Percentiles rank a stretch among this genome's conserved stretches.
phyloP scores from a whole-genome alignment of 2,329 filamentous ascomycete genomes.

The Fusarium cyanostomum region DNA sequence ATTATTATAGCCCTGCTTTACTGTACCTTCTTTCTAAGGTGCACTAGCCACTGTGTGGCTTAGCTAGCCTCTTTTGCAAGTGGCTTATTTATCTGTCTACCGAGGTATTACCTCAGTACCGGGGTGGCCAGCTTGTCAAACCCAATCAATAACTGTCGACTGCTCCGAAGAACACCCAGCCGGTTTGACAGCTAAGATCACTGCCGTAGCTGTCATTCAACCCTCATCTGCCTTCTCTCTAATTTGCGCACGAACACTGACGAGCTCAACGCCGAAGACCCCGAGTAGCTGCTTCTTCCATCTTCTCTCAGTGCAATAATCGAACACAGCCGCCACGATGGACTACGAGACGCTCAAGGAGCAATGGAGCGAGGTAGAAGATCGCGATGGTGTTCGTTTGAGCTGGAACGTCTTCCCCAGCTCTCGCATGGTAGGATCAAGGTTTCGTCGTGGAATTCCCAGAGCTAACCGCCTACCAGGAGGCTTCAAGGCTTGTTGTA shows the following conservation, averaged over 20 bases:
- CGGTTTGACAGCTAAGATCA: background rate
- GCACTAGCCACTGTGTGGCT: too few species aligned
- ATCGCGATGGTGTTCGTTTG: constrained; percentile 92
- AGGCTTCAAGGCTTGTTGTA: constrained; percentile 93
- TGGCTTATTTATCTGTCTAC: too few species aligned
- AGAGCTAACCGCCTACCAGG: constrained; percentile 59
- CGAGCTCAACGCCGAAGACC: too few species aligned
- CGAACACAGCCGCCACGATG: constrained; percentile 60
- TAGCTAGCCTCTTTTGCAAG: too few species aligned
- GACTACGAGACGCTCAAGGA: constrained; percentile 95
- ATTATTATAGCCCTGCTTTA: too few species aligned
- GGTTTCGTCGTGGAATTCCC: background rate
- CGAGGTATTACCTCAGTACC: background rate
- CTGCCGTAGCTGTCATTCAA: background rate
- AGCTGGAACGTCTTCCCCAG: constrained; percentile 99
- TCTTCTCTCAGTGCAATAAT: background rate
- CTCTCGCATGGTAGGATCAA: constrained; percentile 85
- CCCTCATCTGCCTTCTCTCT: background rate
- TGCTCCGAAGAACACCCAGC: background rate
- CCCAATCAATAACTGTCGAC: background rate
- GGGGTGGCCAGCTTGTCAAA: constrained; percentile 3
- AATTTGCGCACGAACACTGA: background rate
- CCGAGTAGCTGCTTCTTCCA: background rate
- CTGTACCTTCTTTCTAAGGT: too few species aligned
- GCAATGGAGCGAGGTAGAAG: constrained; percentile 96